Conservation (phyloP, 805 yeast species). For the Lachancea sp. region DNA sequence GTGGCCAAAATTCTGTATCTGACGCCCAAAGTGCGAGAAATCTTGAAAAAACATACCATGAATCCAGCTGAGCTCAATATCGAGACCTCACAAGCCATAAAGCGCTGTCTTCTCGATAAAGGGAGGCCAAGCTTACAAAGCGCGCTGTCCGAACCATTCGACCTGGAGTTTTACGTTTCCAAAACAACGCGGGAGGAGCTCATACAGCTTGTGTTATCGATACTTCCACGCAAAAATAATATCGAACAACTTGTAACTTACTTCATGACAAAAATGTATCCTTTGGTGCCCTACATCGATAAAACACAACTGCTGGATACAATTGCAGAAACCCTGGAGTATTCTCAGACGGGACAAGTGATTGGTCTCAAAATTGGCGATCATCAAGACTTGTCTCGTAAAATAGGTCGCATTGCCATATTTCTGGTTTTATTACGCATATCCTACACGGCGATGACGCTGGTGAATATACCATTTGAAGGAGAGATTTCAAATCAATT, state of each 20-base stretch:
- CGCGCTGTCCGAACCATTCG: conserved; percentile 1
- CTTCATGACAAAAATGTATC: conserved; percentile 3
- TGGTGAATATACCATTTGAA: not conserved
- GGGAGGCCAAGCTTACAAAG: not conserved
- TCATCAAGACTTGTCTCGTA: not conserved
- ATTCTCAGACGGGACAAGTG: conserved; percentile 1
- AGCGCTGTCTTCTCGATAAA: conserved; percentile 4
- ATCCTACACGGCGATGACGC: conserved; percentile 5
- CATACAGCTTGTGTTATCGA: not conserved
- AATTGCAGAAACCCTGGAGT: conserved; percentile 2
- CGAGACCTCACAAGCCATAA: conserved; percentile 2
- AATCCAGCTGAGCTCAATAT: conserved; percentile 1
- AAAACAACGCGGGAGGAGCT: not conserved
- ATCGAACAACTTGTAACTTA: not conserved
- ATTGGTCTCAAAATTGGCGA: conserved; percentile 2
- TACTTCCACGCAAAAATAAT: not conserved
- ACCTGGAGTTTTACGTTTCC: conserved; percentile 3
- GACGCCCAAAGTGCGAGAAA: conserved; percentile 6
- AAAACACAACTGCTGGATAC: not conserved
- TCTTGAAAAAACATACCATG: conserved; percentile 3
- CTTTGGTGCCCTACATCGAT: conserved; percentile 5
- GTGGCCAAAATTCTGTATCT: conserved; percentile 5
- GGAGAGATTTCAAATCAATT: conserved; percentile 2
- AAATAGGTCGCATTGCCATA: conserved; percentile 5
- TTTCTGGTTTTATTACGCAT: conserved; percentile 4